Percentiles rank a stretch among this genome's conserved stretches.
These are phyloP conservation scores for Groenewaldozyma tartarivorans DNA, from an alignment of 805 yeast genomes.

Conservation along the genomic window DNA sequence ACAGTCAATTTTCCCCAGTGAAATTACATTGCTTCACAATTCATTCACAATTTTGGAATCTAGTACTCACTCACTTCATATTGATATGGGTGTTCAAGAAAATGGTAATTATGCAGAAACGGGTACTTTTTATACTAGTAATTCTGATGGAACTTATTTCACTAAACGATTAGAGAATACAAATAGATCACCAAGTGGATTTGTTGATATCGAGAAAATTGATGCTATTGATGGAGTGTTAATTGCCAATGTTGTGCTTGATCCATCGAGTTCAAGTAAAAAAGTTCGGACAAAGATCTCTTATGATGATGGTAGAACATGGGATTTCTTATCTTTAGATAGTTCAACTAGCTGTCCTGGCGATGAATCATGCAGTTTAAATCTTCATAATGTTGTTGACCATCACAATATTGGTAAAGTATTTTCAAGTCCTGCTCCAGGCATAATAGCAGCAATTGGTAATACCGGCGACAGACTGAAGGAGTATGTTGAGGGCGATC, in stretches of 20 bases:
- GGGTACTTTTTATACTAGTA: conserved; percentile 27
- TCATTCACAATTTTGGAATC: conserved; percentile 30
- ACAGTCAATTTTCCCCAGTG: conserved; percentile 27
- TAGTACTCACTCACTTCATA: conserved; percentile 31
- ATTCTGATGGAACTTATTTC: conserved; percentile 50
- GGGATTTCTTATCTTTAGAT: conserved; percentile 24
- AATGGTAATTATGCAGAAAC: conserved; percentile 5
- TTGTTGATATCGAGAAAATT: conserved; percentile 35
- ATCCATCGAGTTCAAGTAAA: conserved; percentile 1
- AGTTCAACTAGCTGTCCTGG: conserved; percentile 20
- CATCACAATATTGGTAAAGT: conserved; percentile 25
- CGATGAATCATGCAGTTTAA: conserved; percentile 29
- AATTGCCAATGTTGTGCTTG: conserved; percentile 35
- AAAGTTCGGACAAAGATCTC: conserved; percentile 29
- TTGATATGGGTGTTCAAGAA: conserved; percentile 26
- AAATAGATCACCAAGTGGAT: conserved; percentile 26
- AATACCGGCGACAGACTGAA: conserved; percentile 25
- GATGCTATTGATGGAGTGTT: conserved; percentile 53
- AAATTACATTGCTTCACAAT: conserved; percentile 15
- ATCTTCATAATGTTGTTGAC: conserved; percentile 30
- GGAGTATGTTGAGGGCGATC: conserved; percentile 28
- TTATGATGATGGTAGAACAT: conserved; percentile 31
- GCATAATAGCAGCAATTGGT: conserved; percentile 37
- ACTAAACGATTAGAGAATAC: conserved; percentile 31
- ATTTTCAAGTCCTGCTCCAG: conserved; percentile 34